A percentile compares a stretch with the other conserved stretches of the same genome.
Evolutionary conservation across 2,329 filamentous ascomycete species (phyloP).

Genomic region (Lomentospora prolificans): DNA sequence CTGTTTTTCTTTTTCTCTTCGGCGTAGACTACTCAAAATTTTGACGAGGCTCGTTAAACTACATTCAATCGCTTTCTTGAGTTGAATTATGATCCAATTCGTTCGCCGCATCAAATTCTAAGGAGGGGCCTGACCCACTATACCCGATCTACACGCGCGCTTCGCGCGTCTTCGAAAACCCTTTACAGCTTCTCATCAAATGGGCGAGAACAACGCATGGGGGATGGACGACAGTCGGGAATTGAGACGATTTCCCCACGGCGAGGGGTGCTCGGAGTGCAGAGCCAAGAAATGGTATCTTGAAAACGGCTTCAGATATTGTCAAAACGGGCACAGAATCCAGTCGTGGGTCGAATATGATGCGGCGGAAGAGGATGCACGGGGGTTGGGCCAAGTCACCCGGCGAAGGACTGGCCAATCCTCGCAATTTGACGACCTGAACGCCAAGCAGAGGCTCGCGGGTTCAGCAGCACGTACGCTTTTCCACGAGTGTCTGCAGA

Average conservation of each 20-base stretch:
- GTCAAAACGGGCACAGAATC: constrained; percentile 69
- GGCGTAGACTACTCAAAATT: too few relatives aligned
- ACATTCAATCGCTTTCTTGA: too few relatives aligned
- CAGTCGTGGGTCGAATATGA: constrained; percentile 54
- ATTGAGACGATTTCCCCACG: constrained; percentile 40
- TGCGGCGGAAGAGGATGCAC: constrained; percentile 60
- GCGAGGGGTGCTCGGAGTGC: constrained; percentile 53
- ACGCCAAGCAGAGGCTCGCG: constrained; percentile 46
- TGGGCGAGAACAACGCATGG: neutral
- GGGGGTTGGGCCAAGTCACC: constrained; percentile 39
- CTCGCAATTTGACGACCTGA: constrained; percentile 38
- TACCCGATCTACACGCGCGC: too few relatives aligned
- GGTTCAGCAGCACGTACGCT: constrained; percentile 65
- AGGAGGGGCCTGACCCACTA: too few relatives aligned
- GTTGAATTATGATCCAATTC: too few relatives aligned
- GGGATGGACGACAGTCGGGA: constrained; percentile 30
- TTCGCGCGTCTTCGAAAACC: too few relatives aligned
- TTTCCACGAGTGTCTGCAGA: constrained; percentile 75
- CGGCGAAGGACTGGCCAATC: constrained; percentile 5
- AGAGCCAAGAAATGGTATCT: constrained; percentile 62
- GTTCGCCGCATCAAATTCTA: too few relatives aligned
- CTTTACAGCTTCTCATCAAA: neutral
- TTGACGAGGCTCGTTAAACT: too few relatives aligned
- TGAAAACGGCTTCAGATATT: constrained; percentile 69
- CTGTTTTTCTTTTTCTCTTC: too few relatives aligned